Percentiles rank a stretch among this genome's conserved stretches.
phyloP scores from a whole-genome alignment of 2,329 filamentous ascomycete genomes.

The Cordyceps pruinosa region DNA sequence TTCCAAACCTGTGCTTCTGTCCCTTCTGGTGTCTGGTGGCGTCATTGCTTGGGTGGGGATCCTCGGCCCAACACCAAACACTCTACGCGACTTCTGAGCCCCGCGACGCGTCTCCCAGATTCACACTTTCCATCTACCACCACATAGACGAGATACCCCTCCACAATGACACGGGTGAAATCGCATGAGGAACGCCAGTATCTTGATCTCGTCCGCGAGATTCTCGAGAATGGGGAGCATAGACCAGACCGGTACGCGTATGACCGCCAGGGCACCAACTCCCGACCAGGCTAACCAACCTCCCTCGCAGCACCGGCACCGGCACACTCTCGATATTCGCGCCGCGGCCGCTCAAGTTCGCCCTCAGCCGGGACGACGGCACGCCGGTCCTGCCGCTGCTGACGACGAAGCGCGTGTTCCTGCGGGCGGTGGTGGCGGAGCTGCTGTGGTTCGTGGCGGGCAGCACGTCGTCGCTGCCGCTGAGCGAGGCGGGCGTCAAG shows the following conservation, averaged over 20 bases:
- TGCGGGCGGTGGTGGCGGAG: constrained; percentile 81
- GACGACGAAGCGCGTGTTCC: constrained; percentile 95
- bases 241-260: constrained; percentile 75
- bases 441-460: constrained; percentile 94
- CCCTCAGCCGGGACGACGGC: constrained; percentile 58
- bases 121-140: not conserved
- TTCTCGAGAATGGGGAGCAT: constrained; percentile 76
- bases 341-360: constrained; percentile 79
- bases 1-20: not conserved
- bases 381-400: constrained; percentile 76
- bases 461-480: constrained; percentile 68
- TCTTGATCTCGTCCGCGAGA: constrained; percentile 78
- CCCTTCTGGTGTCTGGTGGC: not conserved
- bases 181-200: constrained; percentile 90
- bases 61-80: not conserved
- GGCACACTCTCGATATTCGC: constrained; percentile 88
- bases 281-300: constrained; percentile 5
- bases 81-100: constrained; percentile 7
- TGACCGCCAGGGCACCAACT: not conserved
- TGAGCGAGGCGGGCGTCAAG: constrained; percentile 76
- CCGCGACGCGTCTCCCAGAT: constrained; percentile 10
- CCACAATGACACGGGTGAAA: constrained; percentile 9
- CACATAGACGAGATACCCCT: not conserved
- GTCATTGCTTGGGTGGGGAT: constrained; percentile 1
- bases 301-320: constrained; percentile 69